phyloP scores from a whole-genome alignment of 2,329 filamentous ascomycete genomes.

The Pseudocercospora eumusae region DNA sequence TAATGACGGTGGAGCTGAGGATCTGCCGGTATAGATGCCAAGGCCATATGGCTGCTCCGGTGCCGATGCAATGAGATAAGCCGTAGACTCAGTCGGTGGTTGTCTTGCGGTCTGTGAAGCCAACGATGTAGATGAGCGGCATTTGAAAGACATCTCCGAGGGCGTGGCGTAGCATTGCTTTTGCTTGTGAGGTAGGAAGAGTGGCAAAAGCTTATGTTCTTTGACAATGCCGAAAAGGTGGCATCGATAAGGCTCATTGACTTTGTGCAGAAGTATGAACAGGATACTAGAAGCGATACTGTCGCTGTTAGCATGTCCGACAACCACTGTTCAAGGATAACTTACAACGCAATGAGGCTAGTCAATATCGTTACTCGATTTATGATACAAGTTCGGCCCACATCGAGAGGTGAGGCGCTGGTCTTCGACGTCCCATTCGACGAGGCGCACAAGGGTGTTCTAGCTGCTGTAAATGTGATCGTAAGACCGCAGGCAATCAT shows the following conservation, averaged over 20 bases:
- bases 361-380: constrained; percentile 32
- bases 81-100: constrained; percentile 15
- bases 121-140: constrained; percentile 34
- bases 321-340: neutral
- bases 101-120: constrained; percentile 23
- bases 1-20: constrained; percentile 24
- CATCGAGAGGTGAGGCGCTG: constrained; percentile 17
- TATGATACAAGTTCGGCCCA: constrained; percentile 31
- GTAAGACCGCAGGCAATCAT: constrained; percentile 30
- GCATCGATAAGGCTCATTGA: constrained; percentile 29
- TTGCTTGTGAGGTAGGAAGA: constrained; percentile 28
- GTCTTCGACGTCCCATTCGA: neutral
- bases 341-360: constrained; percentile 33
- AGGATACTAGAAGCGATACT: constrained; percentile 29
- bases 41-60: constrained; percentile 28
- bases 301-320: constrained; percentile 8
- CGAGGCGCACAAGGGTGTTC: constrained; percentile 27
- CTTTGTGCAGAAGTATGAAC: constrained; percentile 33
- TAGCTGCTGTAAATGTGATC: constrained; percentile 32
- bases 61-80: constrained; percentile 18
- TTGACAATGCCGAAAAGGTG: constrained; percentile 33
- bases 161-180: constrained; percentile 21
- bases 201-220: constrained; percentile 25
- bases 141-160: constrained; percentile 39
- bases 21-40: constrained; percentile 30